Percentiles rank a stretch among this genome's conserved stretches.
Conservation (phyloP, 306 rosid species). For the Nissolia schottii region DNA sequence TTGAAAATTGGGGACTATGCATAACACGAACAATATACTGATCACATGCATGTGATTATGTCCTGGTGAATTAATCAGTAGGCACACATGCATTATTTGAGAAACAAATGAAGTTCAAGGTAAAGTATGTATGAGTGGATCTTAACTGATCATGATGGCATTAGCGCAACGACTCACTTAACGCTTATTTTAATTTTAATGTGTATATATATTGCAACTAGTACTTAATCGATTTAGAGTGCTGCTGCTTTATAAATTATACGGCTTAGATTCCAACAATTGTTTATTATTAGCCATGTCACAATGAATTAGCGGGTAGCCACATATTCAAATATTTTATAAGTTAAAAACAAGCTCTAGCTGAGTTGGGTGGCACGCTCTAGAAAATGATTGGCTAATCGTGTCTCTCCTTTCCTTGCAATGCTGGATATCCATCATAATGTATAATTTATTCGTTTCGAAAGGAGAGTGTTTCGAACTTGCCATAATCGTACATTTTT, state of each 20-base stretch:
- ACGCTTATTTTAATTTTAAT: too few species aligned
- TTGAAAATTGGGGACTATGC: too few species aligned
- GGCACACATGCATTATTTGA: too few species aligned
- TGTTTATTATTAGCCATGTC: conserved; percentile 3
- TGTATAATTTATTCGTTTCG: background rate
- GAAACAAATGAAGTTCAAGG: too few species aligned
- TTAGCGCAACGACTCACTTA: background rate
- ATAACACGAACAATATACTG: too few species aligned
- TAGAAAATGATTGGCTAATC: background rate
- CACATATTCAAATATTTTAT: background rate
- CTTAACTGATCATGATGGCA: too few species aligned
- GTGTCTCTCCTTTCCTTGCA: background rate
- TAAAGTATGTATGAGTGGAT: too few species aligned
- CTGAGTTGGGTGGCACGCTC: background rate
- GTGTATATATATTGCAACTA: background rate
- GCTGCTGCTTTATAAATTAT: background rate
- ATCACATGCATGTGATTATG: too few species aligned
- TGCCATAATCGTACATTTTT: too few species aligned
- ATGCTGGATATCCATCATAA: background rate
- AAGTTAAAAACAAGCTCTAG: background rate
- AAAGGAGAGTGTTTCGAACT: too few species aligned
- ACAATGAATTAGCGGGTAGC: background rate
- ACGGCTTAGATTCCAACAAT: background rate
- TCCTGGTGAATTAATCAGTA: too few species aligned
- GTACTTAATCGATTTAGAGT: background rate